A percentile compares a stretch with the other conserved stretches of the same genome.
phyloP scores from a whole-genome alignment of 192 early-diverging fungal species.

The Gonapodya prolifera region DNA sequence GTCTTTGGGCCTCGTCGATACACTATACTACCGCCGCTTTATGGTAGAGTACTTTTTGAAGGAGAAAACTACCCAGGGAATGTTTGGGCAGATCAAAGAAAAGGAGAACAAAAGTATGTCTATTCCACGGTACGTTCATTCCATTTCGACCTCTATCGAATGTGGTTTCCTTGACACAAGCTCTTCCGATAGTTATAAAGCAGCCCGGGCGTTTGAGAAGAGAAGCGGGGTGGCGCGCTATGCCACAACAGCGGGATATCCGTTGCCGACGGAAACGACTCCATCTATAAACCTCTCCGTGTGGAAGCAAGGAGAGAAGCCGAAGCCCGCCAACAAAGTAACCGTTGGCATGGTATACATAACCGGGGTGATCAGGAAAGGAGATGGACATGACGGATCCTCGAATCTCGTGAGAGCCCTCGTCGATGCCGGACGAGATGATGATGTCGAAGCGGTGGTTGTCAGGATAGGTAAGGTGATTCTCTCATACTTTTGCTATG shows the following conservation, averaged over 20 bases:
- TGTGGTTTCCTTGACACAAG: background rate
- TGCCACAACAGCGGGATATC: background rate
- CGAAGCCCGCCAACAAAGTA: background rate
- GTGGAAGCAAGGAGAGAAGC: background rate
- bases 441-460: conserved; percentile 41
- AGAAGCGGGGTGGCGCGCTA: background rate
- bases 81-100: background rate
- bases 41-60: conserved; percentile 8
- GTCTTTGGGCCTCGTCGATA: conserved; percentile 36
- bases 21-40: conserved; percentile 31
- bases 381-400: conserved; percentile 25
- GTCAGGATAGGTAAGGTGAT: conserved; percentile 36
- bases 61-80: background rate
- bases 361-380: conserved; percentile 36
- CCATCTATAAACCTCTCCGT: background rate
- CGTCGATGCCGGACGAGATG: conserved; percentile 38
- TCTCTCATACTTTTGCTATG: background rate
- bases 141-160: background rate
- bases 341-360: conserved; percentile 57
- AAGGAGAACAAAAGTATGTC: conserved; percentile 4
- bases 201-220: background rate
- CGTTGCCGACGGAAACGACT: background rate
- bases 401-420: conserved; percentile 31
- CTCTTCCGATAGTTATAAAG: background rate
- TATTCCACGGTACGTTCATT: background rate